Evolutionary conservation across 108 stramenopile species (phyloP).

Genomic region (Skeletonema potamos): DNA sequence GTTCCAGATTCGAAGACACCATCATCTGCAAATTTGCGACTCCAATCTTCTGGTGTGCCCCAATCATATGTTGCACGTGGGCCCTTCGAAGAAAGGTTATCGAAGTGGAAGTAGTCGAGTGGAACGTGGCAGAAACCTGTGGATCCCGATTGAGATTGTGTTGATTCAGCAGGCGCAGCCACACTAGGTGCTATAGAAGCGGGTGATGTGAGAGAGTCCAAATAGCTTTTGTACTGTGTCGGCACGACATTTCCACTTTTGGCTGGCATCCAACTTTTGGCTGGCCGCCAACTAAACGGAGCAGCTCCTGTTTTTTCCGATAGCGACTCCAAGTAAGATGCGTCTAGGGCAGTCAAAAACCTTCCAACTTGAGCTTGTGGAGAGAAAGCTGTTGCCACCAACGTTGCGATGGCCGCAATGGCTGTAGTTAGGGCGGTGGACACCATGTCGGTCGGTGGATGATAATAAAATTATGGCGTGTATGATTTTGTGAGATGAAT

Average conservation of each 20-base stretch:
- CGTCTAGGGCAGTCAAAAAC: neutral
- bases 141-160: neutral
- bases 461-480: neutral
- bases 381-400: neutral
- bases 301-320: neutral
- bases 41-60: conserved; percentile 58
- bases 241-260: neutral
- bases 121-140: conserved; percentile 1
- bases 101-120: conserved; percentile 44
- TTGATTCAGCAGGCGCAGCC: neutral
- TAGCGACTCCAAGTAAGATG: neutral
- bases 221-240: neutral
- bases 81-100: conserved; percentile 54
- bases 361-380: neutral
- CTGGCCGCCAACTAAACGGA: too few species aligned
- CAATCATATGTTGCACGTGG: conserved; percentile 53
- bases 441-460: neutral
- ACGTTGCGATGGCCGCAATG: neutral
- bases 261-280: too few species aligned
- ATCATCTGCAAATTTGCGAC: conserved; percentile 37
- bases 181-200: neutral
- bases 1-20: conserved; percentile 45
- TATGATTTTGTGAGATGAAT: neutral
- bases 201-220: neutral
- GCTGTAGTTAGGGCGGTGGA: neutral